Base-by-base conservation (phyloP, 306 rosid genomes). In the Ochetophila trinervis region DNA sequence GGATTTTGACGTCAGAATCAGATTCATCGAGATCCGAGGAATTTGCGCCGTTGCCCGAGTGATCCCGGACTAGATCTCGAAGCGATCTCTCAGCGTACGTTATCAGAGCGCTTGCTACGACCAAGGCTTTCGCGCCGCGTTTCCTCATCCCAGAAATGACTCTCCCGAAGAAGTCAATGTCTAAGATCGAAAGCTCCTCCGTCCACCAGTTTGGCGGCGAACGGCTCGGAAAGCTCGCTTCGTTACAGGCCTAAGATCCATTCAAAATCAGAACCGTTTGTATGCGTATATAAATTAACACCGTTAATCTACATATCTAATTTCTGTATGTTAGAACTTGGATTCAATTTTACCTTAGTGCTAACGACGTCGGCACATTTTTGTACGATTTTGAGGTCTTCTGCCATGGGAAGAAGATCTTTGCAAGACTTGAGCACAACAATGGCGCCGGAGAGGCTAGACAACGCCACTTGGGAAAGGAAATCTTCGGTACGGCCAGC, bases 201-300 rank as follows among this genome's bases (percentile, higher is more conserved):
- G 91, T 84, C 97, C 97, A 93, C 99, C 96, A 87, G 14, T 87
- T 87, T 37, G 90, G 86, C 21, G 96, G 96, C 9, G 99, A 70
- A 0, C 91, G 84, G 68, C 87, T 84, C 0, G 97, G 97, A 40
- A 86, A 87, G 20, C 65, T 87, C 0, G 91, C 86, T 70, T 93
- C 99, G 24, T 76, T 78, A 67, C 86, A 83, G 3, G 77, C 87
- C 85, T 75, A 24, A 56, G 3, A 36, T 12, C n/a, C 8, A 4
- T 0, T 37, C 27, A 19, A 21, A 58, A 40, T 59, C 36, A 59
- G n/a, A 17, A 16, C 37, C 20, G 18, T 4, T 37, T 10, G 5
- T 17, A 16, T 6, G 5, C 18, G 4, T 3, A 50, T 2, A 1
- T 50, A 20, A 58, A 36, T 58, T n/a, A 58, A 14, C 4, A 15